Base-by-base conservation (phyloP, 305 asterid genomes). In the Solanum hybrid region DNA sequence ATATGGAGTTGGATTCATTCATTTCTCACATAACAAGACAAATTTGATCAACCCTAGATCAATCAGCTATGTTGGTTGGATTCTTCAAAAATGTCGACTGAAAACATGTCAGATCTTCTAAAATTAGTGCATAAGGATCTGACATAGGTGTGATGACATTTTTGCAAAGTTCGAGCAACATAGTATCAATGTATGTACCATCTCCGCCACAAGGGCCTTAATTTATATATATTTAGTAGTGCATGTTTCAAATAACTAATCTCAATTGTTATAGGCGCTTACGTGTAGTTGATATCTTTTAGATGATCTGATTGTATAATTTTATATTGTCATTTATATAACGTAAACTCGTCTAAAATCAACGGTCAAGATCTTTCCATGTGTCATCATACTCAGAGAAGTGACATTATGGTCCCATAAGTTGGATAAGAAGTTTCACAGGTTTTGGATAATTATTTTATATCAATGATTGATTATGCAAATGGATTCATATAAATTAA, bases 21-120 rank as follows among this genome's bases (percentile, higher is more conserved):
- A 87, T 96, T 92, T 76, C 93, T 6, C 97, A 96, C 91, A 94
- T 96, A 3, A 90, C 92, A 46, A 93, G 98, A 6, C 11, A 84
- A 51, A 84, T 6, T 51, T 84, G 42, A 84, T 46, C 73, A 13
- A 81, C 5, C n/a, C 35, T 81, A 24, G 86, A 80, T 37, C 86
- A 80, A 13, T 57, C 24, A 57, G 24, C 24, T 57, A 73, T 73
- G 24, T 16, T 20, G 9, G 16, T 77, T 11, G 83, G 9, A 77
- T 6, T 77, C 28, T 34, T 77, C 18, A 77, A 34, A 77, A 77
- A 77, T 34, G 3, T 34, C 29, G 9, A 20, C 2, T 4, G 1
- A 8, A 20, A 33, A n/a, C 0, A 0, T 5, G 18, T 9, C 9
- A 11, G 3, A 33, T 76, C 28, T 35, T 76, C 28, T 76, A 76